Evolutionary conservation across 192 early-diverging fungal species (phyloP).

Genomic region (Geranomyces variabilis): DNA sequence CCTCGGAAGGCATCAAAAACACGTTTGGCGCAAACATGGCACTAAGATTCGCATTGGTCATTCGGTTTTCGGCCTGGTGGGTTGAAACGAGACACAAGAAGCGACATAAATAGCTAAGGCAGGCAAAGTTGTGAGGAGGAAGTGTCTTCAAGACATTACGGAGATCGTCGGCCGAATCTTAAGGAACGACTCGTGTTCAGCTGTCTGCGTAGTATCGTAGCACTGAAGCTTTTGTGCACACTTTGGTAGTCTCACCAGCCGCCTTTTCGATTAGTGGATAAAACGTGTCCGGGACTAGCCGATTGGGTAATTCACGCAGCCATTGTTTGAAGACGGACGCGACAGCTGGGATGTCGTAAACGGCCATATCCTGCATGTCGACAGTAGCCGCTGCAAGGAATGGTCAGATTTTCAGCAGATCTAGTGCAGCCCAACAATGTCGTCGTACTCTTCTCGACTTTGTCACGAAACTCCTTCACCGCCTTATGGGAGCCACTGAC

Average conservation of each 20-base stretch:
- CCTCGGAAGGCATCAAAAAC: constrained; percentile 71
- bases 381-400: constrained; percentile 26
- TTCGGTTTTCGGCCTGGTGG: constrained; percentile 54
- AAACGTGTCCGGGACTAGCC: constrained; percentile 42
- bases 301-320: constrained; percentile 49
- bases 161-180: constrained; percentile 29
- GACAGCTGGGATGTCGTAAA: constrained; percentile 37
- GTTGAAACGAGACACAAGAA: constrained; percentile 37
- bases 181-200: neutral
- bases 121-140: constrained; percentile 26
- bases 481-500: constrained; percentile 39
- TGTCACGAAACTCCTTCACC: constrained; percentile 40
- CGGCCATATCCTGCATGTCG: constrained; percentile 34
- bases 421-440: neutral
- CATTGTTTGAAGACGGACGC: constrained; percentile 50
- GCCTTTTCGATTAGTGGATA: constrained; percentile 32
- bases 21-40: constrained; percentile 93
- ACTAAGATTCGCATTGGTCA: constrained; percentile 83
- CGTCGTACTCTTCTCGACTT: constrained; percentile 39
- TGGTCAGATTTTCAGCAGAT: neutral
- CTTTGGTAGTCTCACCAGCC: constrained; percentile 27
- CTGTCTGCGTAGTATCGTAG: neutral
- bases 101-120: constrained; percentile 31
- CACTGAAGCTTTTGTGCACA: neutral
- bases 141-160: constrained; percentile 29